phyloP scores from a whole-genome alignment of 345 rosid genomes.

The Hypericum androsaemum region DNA sequence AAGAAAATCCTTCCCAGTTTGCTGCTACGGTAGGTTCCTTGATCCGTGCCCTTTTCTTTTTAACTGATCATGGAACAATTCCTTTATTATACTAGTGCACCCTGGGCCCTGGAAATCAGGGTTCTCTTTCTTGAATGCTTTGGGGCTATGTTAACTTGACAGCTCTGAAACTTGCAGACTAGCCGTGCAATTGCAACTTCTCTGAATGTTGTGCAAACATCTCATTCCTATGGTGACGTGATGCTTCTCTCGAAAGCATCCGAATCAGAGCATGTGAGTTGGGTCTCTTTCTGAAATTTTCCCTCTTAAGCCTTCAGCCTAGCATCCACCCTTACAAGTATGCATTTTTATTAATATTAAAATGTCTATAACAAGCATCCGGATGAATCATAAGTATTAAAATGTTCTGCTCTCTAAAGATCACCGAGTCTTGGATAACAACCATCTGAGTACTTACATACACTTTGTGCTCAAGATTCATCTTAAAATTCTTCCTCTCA shows the following conservation, averaged over 20 bases:
- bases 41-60: not conserved
- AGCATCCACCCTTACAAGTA: no score
- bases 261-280: constrained; percentile 44
- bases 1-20: constrained; percentile 57
- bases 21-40: constrained; percentile 59
- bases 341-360: no score
- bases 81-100: not conserved
- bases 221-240: constrained; percentile 82
- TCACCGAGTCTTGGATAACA: no score
- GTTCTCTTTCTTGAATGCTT: constrained; percentile 3
- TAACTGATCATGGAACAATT: not conserved
- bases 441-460: no score
- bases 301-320: not conserved
- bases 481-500: no score
- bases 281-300: not conserved
- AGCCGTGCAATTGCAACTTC: constrained; percentile 63
- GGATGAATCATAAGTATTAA: no score
- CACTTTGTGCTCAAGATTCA: no score
- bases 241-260: constrained; percentile 70
- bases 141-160: constrained; percentile 8
- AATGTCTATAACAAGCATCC: no score
- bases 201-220: constrained; percentile 74
- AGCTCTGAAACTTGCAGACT: constrained; percentile 42
- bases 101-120: not conserved
- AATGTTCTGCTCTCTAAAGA: no score